Evolutionary conservation across 352 stramenopile genomes (phyloP).

Genomic region (Globisporangium perplexum): DNA sequence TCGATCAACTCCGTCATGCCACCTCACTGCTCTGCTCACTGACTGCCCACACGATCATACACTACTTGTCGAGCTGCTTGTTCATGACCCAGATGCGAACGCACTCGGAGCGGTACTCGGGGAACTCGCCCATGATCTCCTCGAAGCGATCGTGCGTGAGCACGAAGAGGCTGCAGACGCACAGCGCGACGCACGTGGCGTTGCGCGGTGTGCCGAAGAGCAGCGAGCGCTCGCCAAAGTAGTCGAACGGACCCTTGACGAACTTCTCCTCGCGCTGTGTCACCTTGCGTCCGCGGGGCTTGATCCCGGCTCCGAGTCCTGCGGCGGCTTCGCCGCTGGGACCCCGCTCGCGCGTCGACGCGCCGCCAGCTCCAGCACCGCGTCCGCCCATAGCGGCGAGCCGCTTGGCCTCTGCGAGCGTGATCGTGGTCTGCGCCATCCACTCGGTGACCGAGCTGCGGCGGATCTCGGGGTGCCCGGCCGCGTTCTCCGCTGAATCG

Average conservation of each 20-base stretch:
- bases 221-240: conserved; percentile 69
- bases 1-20: no score
- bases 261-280: conserved; percentile 48
- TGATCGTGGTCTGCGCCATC: conserved; percentile 6
- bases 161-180: conserved; percentile 67
- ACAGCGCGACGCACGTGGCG: conserved; percentile 59
- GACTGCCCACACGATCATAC: no score
- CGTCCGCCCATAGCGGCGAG: not conserved
- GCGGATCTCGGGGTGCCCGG: not conserved
- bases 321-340: not conserved
- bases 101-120: conserved; percentile 46
- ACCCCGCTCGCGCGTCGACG: not conserved
- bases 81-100: conserved; percentile 65
- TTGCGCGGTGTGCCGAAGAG: conserved; percentile 66
- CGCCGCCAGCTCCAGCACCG: not conserved
- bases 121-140: conserved; percentile 61
- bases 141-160: conserved; percentile 62
- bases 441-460: conserved; percentile 14
- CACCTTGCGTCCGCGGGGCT: conserved; percentile 7
- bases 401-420: conserved; percentile 10
- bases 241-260: conserved; percentile 71
- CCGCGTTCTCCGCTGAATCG: not conserved
- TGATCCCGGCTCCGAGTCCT: not conserved
- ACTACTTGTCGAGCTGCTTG: conserved; percentile 4
- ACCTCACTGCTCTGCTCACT: no score